phyloP scores from a whole-genome alignment of 768 basidiomycete species.

The Exsudoporus frostii region DNA sequence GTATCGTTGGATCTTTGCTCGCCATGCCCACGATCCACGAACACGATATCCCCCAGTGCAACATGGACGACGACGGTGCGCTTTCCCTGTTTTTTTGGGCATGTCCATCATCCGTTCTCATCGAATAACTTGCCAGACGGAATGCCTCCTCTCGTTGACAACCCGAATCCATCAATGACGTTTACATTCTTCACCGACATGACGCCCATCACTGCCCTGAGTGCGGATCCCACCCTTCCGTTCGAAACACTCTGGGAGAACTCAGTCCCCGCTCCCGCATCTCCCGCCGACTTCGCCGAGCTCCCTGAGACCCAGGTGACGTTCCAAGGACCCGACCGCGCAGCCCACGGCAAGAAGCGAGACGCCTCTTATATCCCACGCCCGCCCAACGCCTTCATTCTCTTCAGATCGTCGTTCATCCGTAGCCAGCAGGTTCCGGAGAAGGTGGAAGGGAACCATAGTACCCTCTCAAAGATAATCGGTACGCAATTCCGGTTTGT shows the following conservation, averaged over 20 bases:
- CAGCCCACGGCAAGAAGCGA: conserved; percentile 58
- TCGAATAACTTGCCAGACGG: conserved; percentile 33
- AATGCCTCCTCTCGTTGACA: conserved; percentile 53
- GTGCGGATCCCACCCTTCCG: conserved; percentile 31
- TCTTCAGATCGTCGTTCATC: conserved; percentile 79
- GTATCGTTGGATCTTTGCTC: background rate
- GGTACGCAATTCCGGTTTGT: conserved; percentile 36
- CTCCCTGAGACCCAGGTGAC: conserved; percentile 18
- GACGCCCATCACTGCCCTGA: conserved; percentile 50
- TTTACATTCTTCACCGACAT: conserved; percentile 66
- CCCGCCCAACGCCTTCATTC: conserved; percentile 83
- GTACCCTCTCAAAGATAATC: conserved; percentile 78
- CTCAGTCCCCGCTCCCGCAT: conserved; percentile 14
- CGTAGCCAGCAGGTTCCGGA: conserved; percentile 69
- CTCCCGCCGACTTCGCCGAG: conserved; percentile 19
- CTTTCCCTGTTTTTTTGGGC: background rate
- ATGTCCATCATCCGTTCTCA: conserved; percentile 6
- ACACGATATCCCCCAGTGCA: conserved; percentile 23
- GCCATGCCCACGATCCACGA: conserved; percentile 29
- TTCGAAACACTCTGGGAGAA: conserved; percentile 35
- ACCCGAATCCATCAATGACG: conserved; percentile 48
- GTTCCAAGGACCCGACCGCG: conserved; percentile 34
- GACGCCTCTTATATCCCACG: conserved; percentile 77
- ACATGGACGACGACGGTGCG: conserved; percentile 38
- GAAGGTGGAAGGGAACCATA: conserved; percentile 77